Conservation (phyloP, 177 flowering plant genomes). For the Vitis hybrid region DNA sequence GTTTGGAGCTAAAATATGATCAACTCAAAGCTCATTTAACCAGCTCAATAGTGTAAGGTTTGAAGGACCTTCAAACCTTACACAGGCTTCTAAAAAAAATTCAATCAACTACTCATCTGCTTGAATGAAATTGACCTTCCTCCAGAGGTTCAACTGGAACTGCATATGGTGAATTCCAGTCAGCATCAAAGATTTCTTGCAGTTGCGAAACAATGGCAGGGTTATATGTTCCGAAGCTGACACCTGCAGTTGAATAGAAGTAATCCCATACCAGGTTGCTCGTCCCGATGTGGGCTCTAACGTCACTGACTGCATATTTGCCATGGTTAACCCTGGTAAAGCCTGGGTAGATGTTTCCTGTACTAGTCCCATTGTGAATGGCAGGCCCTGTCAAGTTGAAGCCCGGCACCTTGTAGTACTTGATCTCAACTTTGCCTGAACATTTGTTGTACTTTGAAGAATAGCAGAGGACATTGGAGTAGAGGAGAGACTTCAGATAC, state of each 20-base stretch:
- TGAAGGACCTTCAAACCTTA: no score
- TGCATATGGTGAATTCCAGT: conserved; percentile 90
- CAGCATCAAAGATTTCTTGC: conserved; percentile 83
- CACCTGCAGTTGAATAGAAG: conserved; percentile 81
- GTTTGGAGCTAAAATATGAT: no score
- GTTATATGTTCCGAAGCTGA: conserved; percentile 86
- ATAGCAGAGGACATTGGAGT: conserved; percentile 73
- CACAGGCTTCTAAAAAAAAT: no score
- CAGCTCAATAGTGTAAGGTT: no score
- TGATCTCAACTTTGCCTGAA: conserved; percentile 78
- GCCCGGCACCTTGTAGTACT: conserved; percentile 80
- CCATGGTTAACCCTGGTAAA: conserved; percentile 91
- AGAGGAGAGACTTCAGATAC: conserved; percentile 82
- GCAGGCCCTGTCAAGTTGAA: conserved; percentile 89
- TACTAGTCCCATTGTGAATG: conserved; percentile 36
- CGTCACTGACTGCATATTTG: conserved; percentile 85
- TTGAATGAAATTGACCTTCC: conserved; percentile 25
- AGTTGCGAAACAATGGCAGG: conserved; percentile 80
- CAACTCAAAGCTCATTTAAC: no score
- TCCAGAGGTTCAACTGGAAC: conserved; percentile 57
- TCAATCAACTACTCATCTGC: conserved; percentile 16
- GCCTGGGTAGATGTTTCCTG: conserved; percentile 76
- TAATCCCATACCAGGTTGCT: conserved; percentile 98
- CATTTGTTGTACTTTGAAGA: conserved; percentile 77
- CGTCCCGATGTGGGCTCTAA: conserved; percentile 85